Evolutionary conservation across 345 rosid genomes (phyloP).

Genomic region (Linum trigynum): DNA sequence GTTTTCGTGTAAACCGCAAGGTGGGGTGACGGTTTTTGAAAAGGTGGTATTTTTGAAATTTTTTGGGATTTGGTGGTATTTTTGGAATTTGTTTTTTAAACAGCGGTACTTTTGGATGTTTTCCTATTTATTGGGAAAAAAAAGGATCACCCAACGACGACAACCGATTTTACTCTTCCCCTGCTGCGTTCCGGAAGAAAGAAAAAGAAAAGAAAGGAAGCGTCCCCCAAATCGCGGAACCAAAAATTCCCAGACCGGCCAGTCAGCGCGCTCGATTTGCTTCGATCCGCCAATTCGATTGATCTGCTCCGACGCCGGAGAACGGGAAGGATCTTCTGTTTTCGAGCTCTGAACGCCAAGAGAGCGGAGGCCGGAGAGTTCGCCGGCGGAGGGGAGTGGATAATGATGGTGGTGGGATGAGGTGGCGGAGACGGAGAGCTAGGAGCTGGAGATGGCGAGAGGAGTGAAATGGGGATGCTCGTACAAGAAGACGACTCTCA

Average conservation of each 20-base stretch:
- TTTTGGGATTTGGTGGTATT: no score
- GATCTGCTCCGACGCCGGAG: neutral
- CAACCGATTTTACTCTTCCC: neutral
- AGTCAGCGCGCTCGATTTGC: neutral
- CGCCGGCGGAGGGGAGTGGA: neutral
- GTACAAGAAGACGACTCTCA: constrained; percentile 64
- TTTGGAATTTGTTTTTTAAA: no score
- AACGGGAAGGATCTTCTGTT: neutral
- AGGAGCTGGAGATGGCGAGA: constrained; percentile 19
- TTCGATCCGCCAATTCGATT: neutral
- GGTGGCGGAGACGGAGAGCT: constrained; percentile 8
- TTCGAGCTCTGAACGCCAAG: neutral
- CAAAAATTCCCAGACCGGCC: neutral
- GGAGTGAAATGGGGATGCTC: constrained; percentile 44
- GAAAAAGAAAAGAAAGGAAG: neutral
- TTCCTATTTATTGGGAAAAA: neutral
- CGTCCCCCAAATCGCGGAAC: neutral
- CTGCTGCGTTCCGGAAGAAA: neutral
- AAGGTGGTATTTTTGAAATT: no score
- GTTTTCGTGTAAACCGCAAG: no score
- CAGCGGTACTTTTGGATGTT: no score
- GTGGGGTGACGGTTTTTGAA: no score
- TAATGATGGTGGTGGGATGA: constrained; percentile 19
- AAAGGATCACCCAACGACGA: neutral
- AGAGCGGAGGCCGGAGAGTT: neutral